Conservation (phyloP, 768 basidiomycete species). For the Psilocybe tampanensis region DNA sequence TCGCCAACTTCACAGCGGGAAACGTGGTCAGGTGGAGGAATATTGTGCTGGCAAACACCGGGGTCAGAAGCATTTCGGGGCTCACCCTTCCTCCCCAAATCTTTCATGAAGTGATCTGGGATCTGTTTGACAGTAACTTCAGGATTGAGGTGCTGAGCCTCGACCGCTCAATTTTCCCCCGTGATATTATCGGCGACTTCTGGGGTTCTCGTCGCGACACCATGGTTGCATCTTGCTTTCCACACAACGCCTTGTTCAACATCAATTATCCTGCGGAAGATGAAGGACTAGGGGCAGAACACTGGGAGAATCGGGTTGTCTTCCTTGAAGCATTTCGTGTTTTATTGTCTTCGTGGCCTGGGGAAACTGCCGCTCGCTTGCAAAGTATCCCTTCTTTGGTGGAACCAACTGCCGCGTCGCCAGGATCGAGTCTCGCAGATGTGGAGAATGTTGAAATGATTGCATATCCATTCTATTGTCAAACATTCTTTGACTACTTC, state of each 20-base stretch:
- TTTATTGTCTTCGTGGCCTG: constrained; percentile 1
- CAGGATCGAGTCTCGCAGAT: too few relatives aligned
- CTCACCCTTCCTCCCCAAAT: background rate
- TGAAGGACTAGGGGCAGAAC: constrained; percentile 4
- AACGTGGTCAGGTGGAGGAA: background rate
- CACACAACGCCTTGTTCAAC: background rate
- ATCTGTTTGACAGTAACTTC: constrained; percentile 18
- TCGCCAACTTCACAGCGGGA: background rate
- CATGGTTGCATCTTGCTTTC: constrained; percentile 1
- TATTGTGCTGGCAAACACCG: background rate
- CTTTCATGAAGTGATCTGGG: constrained; percentile 11
- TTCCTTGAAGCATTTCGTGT: constrained; percentile 9
- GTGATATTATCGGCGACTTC: background rate
- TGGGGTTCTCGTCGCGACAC: background rate
- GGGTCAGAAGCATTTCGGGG: background rate
- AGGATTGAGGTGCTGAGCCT: constrained; percentile 13
- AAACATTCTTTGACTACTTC: constrained; percentile 9
- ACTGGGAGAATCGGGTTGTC: background rate
- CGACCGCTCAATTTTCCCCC: constrained; percentile 8
- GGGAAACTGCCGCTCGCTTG: background rate
- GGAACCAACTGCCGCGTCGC: background rate
- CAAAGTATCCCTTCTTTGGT: background rate
- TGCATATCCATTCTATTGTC: constrained; percentile 11
- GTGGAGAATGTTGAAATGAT: constrained; percentile 5
- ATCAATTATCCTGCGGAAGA: background rate